phyloP scores from a whole-genome alignment of 1,139 yeast genomes.

The Candida frijolesensis region DNA sequence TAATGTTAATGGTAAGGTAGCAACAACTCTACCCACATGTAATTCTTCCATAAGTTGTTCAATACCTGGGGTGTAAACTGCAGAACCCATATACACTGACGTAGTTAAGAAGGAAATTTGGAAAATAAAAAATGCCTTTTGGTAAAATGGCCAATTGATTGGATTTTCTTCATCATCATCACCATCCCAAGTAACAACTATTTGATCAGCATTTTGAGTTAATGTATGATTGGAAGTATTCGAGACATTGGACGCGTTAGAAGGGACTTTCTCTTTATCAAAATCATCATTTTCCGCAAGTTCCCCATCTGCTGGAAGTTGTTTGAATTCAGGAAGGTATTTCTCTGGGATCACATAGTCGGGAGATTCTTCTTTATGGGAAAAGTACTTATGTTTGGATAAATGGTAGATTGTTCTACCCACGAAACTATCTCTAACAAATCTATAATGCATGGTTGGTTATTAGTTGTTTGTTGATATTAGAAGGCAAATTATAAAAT shows the following conservation, averaged over 20 bases:
- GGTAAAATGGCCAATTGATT: slow-evolving; percentile 27
- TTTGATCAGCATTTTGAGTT: background rate
- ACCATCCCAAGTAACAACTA: slow-evolving; percentile 28
- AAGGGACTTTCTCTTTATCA: background rate
- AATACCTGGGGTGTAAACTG: slow-evolving; percentile 33
- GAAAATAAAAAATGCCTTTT: slow-evolving; percentile 22
- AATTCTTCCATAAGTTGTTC: slow-evolving; percentile 44
- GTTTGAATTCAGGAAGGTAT: slow-evolving; percentile 19
- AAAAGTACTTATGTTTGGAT: slow-evolving; percentile 27
- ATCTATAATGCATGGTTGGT: slow-evolving; percentile 11
- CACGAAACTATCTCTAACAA: slow-evolving; percentile 31
- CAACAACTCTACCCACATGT: slow-evolving; percentile 42
- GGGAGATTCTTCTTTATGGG: slow-evolving; percentile 30
- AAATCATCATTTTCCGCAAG: slow-evolving; percentile 4
- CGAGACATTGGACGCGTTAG: slow-evolving; percentile 1
- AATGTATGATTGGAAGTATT: background rate
- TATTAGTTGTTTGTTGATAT: background rate
- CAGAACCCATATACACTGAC: slow-evolving; percentile 30
- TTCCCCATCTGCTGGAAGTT: slow-evolving; percentile 1
- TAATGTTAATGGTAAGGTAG: slow-evolving; percentile 43
- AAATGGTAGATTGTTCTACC: slow-evolving; percentile 32
- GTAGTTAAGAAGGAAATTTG: slow-evolving; percentile 26
- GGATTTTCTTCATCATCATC: slow-evolving; percentile 36
- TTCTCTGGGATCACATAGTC: slow-evolving; percentile 35
- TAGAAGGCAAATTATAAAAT: background rate